Conservation (phyloP, 306 rosid genomes). For the Gleditsia sinensis region DNA sequence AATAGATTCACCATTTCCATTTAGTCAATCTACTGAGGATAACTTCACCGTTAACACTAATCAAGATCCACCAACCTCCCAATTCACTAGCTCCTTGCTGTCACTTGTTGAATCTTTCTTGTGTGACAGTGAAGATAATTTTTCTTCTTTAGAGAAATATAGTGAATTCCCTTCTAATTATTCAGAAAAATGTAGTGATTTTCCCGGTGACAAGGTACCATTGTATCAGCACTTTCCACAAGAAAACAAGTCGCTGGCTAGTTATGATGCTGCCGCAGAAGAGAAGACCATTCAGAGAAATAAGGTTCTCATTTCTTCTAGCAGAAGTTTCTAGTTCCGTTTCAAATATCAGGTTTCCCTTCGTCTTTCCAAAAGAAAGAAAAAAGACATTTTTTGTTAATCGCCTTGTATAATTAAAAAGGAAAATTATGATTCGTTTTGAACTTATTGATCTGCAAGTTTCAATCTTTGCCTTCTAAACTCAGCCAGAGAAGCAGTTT, state of each 20-base stretch:
- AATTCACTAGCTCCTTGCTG: conserved; percentile 32
- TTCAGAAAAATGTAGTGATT: not conserved
- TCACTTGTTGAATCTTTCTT: conserved; percentile 39
- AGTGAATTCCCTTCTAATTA: not conserved
- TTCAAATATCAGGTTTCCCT: not conserved
- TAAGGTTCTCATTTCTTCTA: conserved; percentile 38
- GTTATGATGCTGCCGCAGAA: conserved; percentile 32
- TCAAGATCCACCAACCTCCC: conserved; percentile 25
- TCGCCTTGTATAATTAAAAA: not conserved
- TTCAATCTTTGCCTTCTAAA: conserved; percentile 8
- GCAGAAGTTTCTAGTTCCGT: not conserved
- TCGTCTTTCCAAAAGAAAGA: not conserved
- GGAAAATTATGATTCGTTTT: not conserved
- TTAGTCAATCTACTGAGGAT: conserved; percentile 33
- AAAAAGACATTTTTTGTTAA: not conserved
- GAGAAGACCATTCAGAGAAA: conserved; percentile 33
- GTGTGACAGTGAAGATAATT: conserved; percentile 30
- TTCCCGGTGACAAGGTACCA: conserved; percentile 23
- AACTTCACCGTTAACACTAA: conserved; percentile 19
- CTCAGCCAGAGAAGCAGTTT: conserved; percentile 34
- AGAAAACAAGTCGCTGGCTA: conserved; percentile 14
- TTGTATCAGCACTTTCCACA: conserved; percentile 14
- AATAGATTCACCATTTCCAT: conserved; percentile 15
- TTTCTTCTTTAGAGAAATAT: conserved; percentile 31
- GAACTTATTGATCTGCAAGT: not conserved